Evolutionary conservation across 2,329 filamentous ascomycete species (phyloP), one percentile per base, ranked within the genome.

Genomic region (Aureobasidium namibiae): DNA sequence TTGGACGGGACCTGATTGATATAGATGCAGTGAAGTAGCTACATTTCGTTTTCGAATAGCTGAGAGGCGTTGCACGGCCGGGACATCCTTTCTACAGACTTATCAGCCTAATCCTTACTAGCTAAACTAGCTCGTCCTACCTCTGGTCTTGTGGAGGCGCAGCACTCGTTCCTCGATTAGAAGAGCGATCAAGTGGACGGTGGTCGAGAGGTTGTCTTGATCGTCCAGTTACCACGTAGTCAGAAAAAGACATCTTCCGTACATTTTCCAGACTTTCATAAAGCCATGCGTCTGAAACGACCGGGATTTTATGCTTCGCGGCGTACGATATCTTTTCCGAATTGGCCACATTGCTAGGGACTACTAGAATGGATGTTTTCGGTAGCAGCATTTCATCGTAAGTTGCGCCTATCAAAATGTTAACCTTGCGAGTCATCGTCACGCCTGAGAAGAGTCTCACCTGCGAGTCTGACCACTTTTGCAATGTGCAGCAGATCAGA

Each of bases 401-500:
- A 13, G 74, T 83, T 11, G 87, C 94, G 8, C 94, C 83, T 79
- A 75, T 68, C 38, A 14, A 16, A 38, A 11, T 31, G 16, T 59
- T 18, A 57, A 14, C 39, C 31, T 34, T 23, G 24, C 23, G 18
- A 23, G 6, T 21, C 6, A 21, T 31, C 3, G 21, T n/a, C 7
- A 6, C 2, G 9, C 3, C 13, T 3, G 1, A 38, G 16, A 11
- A 8, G 26, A 5, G 21, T 23, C 74, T 65, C 71, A 81, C 80
- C 91, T 61, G 95, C 80, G 61, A 95, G 81, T 38, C 79, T 80
- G 26, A 95, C 80, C 2, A 87, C 79, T 71, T 90, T 91, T 23
- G 88, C 86, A 33, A 96, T 79, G 71, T 97, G 94, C 64, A 92
- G 80, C 10, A 96, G 80, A 67, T 96, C 90, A 58, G 96, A 86